These are phyloP conservation scores for Thermochaetoides dissita DNA, from an alignment of 2,329 filamentous ascomycete species.

Conservation along the genomic window DNA sequence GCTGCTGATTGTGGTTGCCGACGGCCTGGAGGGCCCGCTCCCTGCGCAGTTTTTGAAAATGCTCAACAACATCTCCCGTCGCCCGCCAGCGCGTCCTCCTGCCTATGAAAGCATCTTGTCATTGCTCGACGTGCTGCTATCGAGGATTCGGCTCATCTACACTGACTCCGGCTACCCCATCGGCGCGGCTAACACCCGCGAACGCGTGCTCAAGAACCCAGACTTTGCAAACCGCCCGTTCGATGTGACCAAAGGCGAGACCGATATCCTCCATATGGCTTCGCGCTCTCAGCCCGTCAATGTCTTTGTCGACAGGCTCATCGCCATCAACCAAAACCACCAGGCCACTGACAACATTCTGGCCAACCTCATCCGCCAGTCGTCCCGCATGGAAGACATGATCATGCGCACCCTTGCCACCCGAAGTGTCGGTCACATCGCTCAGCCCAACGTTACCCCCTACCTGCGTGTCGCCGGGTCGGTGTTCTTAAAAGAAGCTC, in stretches of 20 bases:
- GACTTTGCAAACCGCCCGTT: constrained; percentile 22
- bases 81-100: constrained; percentile 34
- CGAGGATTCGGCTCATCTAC: constrained; percentile 20
- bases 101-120: constrained; percentile 40
- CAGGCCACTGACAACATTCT: constrained; percentile 42
- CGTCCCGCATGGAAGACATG: constrained; percentile 33
- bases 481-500: constrained; percentile 35
- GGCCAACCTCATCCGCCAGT: constrained; percentile 38
- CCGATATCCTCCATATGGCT: constrained; percentile 30
- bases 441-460: constrained; percentile 33
- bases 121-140: constrained; percentile 33
- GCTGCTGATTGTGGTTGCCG: constrained; percentile 47
- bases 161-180: constrained; percentile 19
- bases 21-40: constrained; percentile 33
- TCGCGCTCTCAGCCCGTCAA: constrained; percentile 27
- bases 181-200: constrained; percentile 24
- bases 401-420: constrained; percentile 40
- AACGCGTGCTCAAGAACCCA: constrained; percentile 24
- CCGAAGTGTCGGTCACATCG: constrained; percentile 38
- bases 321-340: constrained; percentile 46
- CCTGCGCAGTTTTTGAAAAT: constrained; percentile 41
- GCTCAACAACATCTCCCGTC: constrained; percentile 36
- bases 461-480: constrained; percentile 41
- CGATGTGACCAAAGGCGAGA: constrained; percentile 32
- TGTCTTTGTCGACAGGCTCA: constrained; percentile 52